Evolutionary conservation across 768 basidiomycete species (phyloP).

Genomic region (Butyriboletus loyo): DNA sequence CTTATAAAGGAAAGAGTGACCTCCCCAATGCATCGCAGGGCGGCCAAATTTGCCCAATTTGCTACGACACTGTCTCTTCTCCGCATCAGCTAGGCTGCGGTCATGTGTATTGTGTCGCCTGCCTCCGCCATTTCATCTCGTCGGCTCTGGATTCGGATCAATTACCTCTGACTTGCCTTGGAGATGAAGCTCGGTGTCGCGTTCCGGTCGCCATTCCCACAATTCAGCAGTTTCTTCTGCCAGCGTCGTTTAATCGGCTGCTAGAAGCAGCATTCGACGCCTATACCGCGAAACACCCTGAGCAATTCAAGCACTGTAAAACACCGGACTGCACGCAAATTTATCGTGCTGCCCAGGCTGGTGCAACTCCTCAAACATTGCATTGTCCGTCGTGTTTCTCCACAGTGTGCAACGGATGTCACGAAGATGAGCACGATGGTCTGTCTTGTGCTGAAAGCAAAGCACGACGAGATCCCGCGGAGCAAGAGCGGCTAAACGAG

Average conservation of each 20-base stretch:
- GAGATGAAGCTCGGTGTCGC: conserved; percentile 56
- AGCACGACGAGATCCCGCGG: conserved; percentile 36
- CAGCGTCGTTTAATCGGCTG: conserved; percentile 52
- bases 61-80: conserved; percentile 42
- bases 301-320: conserved; percentile 70
- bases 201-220: conserved; percentile 49
- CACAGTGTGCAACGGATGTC: conserved; percentile 62
- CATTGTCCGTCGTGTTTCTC: conserved; percentile 69
- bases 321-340: conserved; percentile 75
- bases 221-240: conserved; percentile 49
- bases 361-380: conserved; percentile 35
- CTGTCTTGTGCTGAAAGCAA: conserved; percentile 50
- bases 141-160: conserved; percentile 52
- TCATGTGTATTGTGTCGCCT: conserved; percentile 63
- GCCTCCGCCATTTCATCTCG: conserved; percentile 54
- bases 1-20: conserved; percentile 24
- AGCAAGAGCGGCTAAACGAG: conserved; percentile 51
- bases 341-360: conserved; percentile 51
- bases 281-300: conserved; percentile 54
- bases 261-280: conserved; percentile 54
- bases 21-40: conserved; percentile 1
- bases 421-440: conserved; percentile 59
- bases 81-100: conserved; percentile 56
- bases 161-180: conserved; percentile 70
- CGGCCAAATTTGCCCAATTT: conserved; percentile 48